A percentile compares a stretch with the other conserved stretches of the same genome.
phyloP scores from a whole-genome alignment of 1,139 yeast genomes.

The Yamadazyma songkhlaensis region DNA sequence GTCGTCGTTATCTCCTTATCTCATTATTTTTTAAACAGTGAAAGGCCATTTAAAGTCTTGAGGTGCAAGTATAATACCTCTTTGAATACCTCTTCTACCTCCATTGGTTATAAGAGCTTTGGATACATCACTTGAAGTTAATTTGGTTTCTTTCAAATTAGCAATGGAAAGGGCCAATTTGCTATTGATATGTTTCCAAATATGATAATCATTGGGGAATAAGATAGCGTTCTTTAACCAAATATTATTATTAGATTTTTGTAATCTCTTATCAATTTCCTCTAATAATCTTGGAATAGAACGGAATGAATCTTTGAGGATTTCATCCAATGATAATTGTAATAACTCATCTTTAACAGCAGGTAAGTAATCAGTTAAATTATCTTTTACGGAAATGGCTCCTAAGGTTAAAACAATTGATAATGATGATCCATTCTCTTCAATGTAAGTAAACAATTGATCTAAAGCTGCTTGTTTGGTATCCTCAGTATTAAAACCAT shows the following conservation, averaged over 20 bases:
- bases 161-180: constrained; percentile 49
- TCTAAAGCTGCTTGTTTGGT: constrained; percentile 80
- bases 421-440: constrained; percentile 60
- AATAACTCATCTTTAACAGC: constrained; percentile 69
- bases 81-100: constrained; percentile 52
- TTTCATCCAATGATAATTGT: constrained; percentile 44
- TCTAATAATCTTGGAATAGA: constrained; percentile 61
- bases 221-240: constrained; percentile 74
- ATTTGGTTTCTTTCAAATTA: constrained; percentile 45
- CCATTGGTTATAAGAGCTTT: constrained; percentile 47
- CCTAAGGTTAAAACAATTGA: constrained; percentile 72
- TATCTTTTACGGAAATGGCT: constrained; percentile 70
- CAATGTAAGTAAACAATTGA: constrained; percentile 63
- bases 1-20: not conserved
- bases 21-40: too few species aligned
- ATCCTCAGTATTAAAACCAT: constrained; percentile 69
- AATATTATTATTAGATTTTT: constrained; percentile 16
- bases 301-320: constrained; percentile 49
- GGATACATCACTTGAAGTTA: constrained; percentile 52
- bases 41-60: not conserved
- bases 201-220: constrained; percentile 65
- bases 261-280: constrained; percentile 42
- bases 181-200: constrained; percentile 65
- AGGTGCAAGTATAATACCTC: constrained; percentile 46
- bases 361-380: constrained; percentile 54